Conservation (phyloP, 345 rosid species). For the Cardamine resedifolia region DNA sequence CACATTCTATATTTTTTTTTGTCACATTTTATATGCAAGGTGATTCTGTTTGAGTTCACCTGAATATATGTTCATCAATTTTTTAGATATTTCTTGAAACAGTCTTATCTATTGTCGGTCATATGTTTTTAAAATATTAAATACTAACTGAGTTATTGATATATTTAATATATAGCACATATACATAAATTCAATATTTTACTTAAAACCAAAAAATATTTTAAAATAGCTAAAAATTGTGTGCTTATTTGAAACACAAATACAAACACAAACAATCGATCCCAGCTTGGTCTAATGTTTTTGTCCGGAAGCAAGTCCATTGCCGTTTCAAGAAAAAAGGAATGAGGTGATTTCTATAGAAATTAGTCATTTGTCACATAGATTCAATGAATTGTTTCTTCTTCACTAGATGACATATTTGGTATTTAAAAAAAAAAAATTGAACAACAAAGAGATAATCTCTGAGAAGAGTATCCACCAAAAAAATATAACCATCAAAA, state of each 20-base stretch:
- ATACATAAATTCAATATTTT: background rate
- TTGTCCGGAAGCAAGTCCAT: background rate
- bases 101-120: background rate
- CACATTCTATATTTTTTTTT: background rate
- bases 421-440: background rate
- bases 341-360: background rate
- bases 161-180: background rate
- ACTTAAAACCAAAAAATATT: background rate
- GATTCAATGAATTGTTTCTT: background rate
- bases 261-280: background rate
- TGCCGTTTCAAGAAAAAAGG: background rate
- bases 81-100: background rate
- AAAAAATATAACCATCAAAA: background rate
- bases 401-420: background rate
- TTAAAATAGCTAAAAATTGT: background rate
- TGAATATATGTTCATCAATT: background rate
- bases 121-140: background rate
- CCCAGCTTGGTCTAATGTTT: too few relatives aligned
- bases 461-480: background rate
- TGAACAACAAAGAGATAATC: background rate
- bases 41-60: background rate
- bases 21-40: background rate
- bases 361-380: background rate
- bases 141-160: background rate
- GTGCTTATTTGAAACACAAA: background rate